Evolutionary conservation across 2,329 filamentous ascomycete genomes (phyloP).

Genomic region (Coniella lustricola): DNA sequence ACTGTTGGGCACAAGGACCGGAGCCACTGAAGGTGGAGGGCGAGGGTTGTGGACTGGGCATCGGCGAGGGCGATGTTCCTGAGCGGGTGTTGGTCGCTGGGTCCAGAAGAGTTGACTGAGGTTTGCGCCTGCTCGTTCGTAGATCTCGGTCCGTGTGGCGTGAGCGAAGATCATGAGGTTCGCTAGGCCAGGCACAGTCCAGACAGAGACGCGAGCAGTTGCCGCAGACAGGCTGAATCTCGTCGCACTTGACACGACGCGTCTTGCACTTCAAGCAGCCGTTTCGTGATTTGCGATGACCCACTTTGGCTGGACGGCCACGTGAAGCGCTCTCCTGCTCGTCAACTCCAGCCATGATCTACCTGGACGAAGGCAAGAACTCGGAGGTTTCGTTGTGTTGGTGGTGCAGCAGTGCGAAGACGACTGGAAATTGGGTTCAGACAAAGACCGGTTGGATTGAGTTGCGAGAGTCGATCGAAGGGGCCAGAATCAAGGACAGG

Average conservation of each 20-base stretch:
- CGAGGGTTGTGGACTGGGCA: background rate
- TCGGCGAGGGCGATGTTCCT: constrained; percentile 3
- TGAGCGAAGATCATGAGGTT: background rate
- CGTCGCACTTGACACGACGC: constrained; percentile 25
- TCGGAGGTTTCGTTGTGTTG: no score
- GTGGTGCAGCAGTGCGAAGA: no score
- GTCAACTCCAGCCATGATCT: no score
- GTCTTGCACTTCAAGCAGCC: constrained; percentile 25
- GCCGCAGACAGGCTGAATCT: constrained; percentile 19
- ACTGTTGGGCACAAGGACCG: background rate
- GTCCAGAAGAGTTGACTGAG: no score
- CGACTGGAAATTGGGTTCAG: no score
- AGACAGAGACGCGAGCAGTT: constrained; percentile 22
- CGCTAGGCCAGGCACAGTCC: constrained; percentile 19
- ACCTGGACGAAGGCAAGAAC: no score
- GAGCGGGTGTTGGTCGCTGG: background rate
- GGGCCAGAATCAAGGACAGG: no score
- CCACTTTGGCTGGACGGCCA: constrained; percentile 20
- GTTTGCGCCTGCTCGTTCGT: no score
- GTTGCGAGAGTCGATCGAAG: no score
- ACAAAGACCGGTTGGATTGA: no score
- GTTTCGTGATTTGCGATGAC: constrained; percentile 26
- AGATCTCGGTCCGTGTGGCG: background rate
- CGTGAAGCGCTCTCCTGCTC: no score
- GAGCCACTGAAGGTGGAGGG: constrained; percentile 1